Evolutionary conservation across 768 basidiomycete species (phyloP), one percentile per base, ranked within the genome.

Genomic region (Lactarius akahatsu): DNA sequence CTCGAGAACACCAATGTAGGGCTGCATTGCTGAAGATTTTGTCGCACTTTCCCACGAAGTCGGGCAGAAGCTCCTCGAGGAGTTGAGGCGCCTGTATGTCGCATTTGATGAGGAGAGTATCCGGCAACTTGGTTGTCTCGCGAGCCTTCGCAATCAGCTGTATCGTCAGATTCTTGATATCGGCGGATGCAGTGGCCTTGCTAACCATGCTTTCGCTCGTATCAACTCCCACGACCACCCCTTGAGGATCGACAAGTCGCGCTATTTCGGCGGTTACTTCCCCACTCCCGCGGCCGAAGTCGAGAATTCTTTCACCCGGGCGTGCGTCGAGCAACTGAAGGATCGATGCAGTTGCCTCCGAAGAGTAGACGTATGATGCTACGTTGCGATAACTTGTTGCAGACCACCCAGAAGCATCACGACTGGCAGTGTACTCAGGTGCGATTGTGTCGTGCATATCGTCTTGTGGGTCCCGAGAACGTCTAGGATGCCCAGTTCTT

Each of bases 231-330:
- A 90, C 80, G 3, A 91, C 83, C 20, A 80, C 54, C 0, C 91
- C 88, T 3, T 62, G 56, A 0, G 60, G 8, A 77, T 80, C 54
- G 6, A 94, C 89, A 18, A 80, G 71, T 15, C 80, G 73, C 57
- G 83, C 79, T 36, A 96, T 79, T 63, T 82, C 76, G 57, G 82
- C 69, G 0, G 90, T 91, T 16, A 94, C 77, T 69, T 94, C 89
- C 0, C 92, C 93, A 55, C 87, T 92, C 20, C 94, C 92, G 72
- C 92, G 94, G 2, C 93, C 92, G 54, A 92, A 76, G 71, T 92
- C 91, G 65, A 90, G 78, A 55, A 94, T 87, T 58, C 80, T 79
- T 70, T 93, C 88, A 1, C 91, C 91, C 0, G 84, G 81, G 68
- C 82, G 69, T 0, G 90, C 80, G n/a, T 82, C 75, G 13, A 94